Evolutionary conservation across 2,329 filamentous ascomycete species (phyloP).

Genomic region (Colletotrichum tropicicola): DNA sequence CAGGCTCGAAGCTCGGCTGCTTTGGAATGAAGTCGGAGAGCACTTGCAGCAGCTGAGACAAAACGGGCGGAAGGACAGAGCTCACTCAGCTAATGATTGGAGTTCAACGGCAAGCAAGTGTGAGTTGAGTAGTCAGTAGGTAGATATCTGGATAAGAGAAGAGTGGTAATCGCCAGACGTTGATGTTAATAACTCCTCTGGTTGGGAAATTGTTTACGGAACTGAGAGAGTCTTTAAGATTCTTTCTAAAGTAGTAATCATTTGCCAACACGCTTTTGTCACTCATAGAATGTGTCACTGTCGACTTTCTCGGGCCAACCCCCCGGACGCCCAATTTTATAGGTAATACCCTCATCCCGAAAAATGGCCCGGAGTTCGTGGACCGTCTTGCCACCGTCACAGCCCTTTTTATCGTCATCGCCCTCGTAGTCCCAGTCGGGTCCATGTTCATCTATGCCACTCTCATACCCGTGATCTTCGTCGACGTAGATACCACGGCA

Average conservation of each 20-base stretch:
- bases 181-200: too few species aligned
- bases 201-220: too few species aligned
- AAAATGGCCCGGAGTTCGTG: neutral
- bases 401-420: neutral
- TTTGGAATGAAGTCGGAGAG: neutral
- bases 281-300: too few species aligned
- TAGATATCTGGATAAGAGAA: too few species aligned
- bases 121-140: too few species aligned
- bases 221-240: too few species aligned
- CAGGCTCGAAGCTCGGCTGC: neutral
- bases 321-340: neutral
- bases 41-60: neutral
- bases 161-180: too few species aligned
- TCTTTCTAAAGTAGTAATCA: too few species aligned
- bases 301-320: too few species aligned
- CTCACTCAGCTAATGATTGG: too few species aligned
- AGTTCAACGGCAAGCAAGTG: too few species aligned
- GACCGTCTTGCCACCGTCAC: neutral
- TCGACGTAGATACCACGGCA: neutral
- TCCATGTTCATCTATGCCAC: neutral
- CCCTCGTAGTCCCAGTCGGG: neutral
- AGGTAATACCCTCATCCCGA: neutral
- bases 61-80: neutral
- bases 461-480: neutral
- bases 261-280: too few species aligned